Evolutionary conservation across 164 flowering plant genomes (phyloP).

Genomic region (Liriodendron chinense): DNA sequence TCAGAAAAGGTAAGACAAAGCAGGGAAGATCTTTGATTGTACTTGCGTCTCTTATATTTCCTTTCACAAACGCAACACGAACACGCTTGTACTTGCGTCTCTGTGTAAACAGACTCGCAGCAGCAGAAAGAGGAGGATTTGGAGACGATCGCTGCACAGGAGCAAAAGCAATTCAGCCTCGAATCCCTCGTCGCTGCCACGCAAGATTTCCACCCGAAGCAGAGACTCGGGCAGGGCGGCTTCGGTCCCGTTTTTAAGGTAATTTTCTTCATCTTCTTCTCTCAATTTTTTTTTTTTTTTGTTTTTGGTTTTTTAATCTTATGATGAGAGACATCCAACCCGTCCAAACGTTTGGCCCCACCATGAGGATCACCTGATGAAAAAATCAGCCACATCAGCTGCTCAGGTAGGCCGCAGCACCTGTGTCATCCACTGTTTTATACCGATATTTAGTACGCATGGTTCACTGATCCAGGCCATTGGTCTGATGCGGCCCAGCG

Average conservation of each 20-base stretch:
- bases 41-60: background rate
- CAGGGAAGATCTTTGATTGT: background rate
- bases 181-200: constrained; percentile 67
- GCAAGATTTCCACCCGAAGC: constrained; percentile 46
- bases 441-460: too few species aligned
- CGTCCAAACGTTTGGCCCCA: too few species aligned
- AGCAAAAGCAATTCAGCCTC: constrained; percentile 59
- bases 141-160: constrained; percentile 69
- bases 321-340: too few species aligned
- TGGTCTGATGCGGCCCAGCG: too few species aligned
- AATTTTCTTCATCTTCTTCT: background rate
- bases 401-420: too few species aligned
- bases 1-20: constrained; percentile 34
- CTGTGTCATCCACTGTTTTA: too few species aligned
- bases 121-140: constrained; percentile 50
- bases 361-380: too few species aligned
- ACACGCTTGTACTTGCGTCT: too few species aligned
- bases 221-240: constrained; percentile 89
- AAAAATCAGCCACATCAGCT: too few species aligned
- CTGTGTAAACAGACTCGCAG: background rate
- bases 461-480: too few species aligned
- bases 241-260: constrained; percentile 72
- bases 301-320: background rate
- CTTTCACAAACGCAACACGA: background rate
- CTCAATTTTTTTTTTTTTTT: background rate